A percentile compares a stretch with the other conserved stretches of the same genome.
Conservation (phyloP, 2,329 filamentous ascomycete species). For the Fusarium sulawesiense region DNA sequence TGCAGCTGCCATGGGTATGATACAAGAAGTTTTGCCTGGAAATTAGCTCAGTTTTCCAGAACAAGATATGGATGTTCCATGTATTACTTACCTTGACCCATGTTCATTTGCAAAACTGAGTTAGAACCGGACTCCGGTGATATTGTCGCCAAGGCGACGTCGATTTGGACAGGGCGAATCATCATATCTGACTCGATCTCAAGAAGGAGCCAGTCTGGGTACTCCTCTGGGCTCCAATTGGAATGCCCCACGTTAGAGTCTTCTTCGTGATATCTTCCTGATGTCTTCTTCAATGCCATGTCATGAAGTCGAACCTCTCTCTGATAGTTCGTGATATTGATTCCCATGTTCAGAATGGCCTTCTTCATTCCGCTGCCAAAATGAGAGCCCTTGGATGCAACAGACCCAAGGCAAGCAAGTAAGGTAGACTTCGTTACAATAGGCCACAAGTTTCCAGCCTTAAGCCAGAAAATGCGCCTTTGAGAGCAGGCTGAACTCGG, state of each 20-base stretch:
- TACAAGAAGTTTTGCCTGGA: conserved; percentile 67
- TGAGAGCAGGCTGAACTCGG: conserved; percentile 10
- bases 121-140: conserved; percentile 63
- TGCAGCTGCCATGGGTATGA: conserved; percentile 64
- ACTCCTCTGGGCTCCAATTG: conserved; percentile 66
- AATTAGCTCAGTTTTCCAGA: too few relatives aligned
- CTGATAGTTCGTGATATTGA: conserved; percentile 43
- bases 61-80: neutral
- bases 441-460: conserved; percentile 42
- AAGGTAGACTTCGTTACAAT: conserved; percentile 37
- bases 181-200: conserved; percentile 74
- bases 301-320: conserved; percentile 64
- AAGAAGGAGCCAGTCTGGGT: conserved; percentile 73
- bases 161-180: conserved; percentile 70
- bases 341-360: conserved; percentile 31
- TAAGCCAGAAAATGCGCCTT: conserved; percentile 39
- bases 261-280: conserved; percentile 61
- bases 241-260: conserved; percentile 57
- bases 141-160: conserved; percentile 71
- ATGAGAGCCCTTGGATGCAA: conserved; percentile 2
- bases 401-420: conserved; percentile 30
- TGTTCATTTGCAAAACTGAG: conserved; percentile 73
- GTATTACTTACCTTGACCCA: conserved; percentile 65
- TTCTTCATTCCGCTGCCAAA: conserved; percentile 43
- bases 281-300: conserved; percentile 58